phyloP scores from a whole-genome alignment of 352 stramenopile genomes.

The Globisporangium echinulatum region DNA sequence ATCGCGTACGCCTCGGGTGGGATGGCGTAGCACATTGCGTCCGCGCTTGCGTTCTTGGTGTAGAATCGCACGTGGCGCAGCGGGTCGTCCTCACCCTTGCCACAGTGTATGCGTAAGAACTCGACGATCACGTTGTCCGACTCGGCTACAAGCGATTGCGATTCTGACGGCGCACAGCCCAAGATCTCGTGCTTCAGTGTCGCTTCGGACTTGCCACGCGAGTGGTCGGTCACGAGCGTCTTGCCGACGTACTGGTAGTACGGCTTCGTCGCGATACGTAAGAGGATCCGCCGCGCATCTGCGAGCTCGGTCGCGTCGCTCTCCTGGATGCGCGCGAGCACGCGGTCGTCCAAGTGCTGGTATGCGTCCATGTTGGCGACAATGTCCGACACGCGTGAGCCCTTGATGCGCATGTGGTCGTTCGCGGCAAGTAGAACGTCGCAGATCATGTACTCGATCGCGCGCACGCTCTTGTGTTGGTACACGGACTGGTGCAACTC shows the following conservation, averaged over 20 bases:
- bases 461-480: constrained; percentile 74
- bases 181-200: constrained; percentile 62
- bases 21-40: constrained; percentile 45
- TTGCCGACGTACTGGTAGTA: constrained; percentile 79
- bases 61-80: constrained; percentile 76
- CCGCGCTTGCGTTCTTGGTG: constrained; percentile 47
- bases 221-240: constrained; percentile 46
- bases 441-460: constrained; percentile 88
- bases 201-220: constrained; percentile 30
- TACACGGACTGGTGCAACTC: constrained; percentile 86
- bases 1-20: constrained; percentile 54
- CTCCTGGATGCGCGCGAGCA: constrained; percentile 71
- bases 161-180: constrained; percentile 17
- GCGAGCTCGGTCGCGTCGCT: constrained; percentile 45
- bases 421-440: constrained; percentile 73
- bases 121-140: constrained; percentile 70
- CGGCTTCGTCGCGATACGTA: constrained; percentile 55
- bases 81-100: constrained; percentile 74
- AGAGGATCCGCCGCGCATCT: constrained; percentile 43
- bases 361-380: constrained; percentile 63
- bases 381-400: constrained; percentile 59
- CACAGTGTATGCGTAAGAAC: constrained; percentile 72
- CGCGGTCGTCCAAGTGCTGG: constrained; percentile 75
- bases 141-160: constrained; percentile 20
- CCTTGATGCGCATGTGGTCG: constrained; percentile 52